A percentile compares a stretch with the other conserved stretches of the same genome.
phyloP scores from a whole-genome alignment of 2,329 filamentous ascomycete genomes.

The Alternaria dauci region DNA sequence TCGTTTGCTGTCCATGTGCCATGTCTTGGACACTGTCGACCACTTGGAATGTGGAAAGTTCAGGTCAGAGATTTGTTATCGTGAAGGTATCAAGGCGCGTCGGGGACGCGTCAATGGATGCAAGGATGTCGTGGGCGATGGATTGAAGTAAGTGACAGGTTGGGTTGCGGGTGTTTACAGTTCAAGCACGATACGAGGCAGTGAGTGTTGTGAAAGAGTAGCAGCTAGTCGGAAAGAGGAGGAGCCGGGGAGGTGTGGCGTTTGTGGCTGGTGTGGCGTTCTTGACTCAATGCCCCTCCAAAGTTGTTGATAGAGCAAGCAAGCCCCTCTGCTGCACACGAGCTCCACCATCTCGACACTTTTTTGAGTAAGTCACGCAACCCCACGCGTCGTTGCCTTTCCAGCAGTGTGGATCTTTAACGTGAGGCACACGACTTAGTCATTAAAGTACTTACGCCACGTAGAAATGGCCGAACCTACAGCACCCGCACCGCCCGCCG shows the following conservation, averaged over 20 bases:
- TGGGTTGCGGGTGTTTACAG: not conserved
- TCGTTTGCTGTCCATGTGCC: not conserved
- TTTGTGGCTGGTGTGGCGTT: slow-evolving; percentile 28
- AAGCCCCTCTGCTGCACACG: slow-evolving; percentile 25
- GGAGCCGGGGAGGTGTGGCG: slow-evolving; percentile 15
- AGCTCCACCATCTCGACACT: slow-evolving; percentile 14
- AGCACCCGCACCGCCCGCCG: slow-evolving; percentile 22
- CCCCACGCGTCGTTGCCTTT: not conserved
- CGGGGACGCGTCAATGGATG: not conserved
- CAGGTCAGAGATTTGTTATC: not conserved
- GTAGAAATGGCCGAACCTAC: slow-evolving; percentile 38
- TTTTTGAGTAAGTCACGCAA: not conserved
- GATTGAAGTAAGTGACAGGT: too few species aligned
- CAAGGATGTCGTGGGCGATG: not conserved
- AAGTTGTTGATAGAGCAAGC: slow-evolving; percentile 14
- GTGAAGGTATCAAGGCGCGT: not conserved
- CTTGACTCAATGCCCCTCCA: slow-evolving; percentile 38
- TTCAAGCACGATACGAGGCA: not conserved
- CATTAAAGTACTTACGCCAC: not conserved
- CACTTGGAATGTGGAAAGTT: rapidly evolving
- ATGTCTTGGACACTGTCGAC: not conserved
- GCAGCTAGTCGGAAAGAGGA: not conserved
- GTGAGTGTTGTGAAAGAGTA: not conserved
- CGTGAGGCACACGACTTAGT: rapidly evolving
- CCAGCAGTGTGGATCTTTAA: not conserved